Evolutionary conservation across 306 rosid genomes (phyloP).

Genomic region (Prunus dulcis): DNA sequence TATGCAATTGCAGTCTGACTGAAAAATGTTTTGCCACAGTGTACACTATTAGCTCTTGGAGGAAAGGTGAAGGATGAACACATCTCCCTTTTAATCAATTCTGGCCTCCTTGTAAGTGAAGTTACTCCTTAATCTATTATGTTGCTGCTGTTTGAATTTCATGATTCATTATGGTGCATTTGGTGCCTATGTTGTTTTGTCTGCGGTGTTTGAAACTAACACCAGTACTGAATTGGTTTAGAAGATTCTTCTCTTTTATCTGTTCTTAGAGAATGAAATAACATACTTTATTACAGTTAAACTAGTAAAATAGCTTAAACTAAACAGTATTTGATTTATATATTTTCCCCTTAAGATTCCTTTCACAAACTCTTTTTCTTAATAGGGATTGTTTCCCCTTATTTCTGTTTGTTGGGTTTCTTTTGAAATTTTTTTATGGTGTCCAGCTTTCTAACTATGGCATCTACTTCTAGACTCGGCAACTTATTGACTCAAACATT

Average conservation of each 20-base stretch:
- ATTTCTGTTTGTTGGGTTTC: neutral
- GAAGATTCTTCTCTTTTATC: neutral
- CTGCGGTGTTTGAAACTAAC: neutral
- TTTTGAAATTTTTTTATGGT: neutral
- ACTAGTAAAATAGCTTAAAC: neutral
- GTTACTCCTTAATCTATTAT: neutral
- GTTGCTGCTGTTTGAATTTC: neutral
- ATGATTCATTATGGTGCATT: neutral
- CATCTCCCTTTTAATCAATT: slow-evolving; percentile 76
- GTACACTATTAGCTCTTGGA: slow-evolving; percentile 75
- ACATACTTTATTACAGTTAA: neutral
- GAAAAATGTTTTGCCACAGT: slow-evolving; percentile 42
- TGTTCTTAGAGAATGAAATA: neutral
- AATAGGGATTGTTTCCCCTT: neutral
- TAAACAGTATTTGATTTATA: neutral
- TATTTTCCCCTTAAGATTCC: neutral
- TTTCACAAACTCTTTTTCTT: neutral
- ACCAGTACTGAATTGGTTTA: slow-evolving; percentile 1
- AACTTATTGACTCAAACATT: slow-evolving; percentile 79
- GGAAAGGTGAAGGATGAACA: slow-evolving; percentile 87
- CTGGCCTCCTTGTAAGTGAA: slow-evolving; percentile 78
- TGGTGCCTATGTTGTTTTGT: neutral
- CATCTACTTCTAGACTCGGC: slow-evolving; percentile 55
- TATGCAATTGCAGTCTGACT: neutral
- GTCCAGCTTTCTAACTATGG: slow-evolving; percentile 17